Conservation (phyloP, 164 flowering plant genomes). For the Buxus sempervirens region DNA sequence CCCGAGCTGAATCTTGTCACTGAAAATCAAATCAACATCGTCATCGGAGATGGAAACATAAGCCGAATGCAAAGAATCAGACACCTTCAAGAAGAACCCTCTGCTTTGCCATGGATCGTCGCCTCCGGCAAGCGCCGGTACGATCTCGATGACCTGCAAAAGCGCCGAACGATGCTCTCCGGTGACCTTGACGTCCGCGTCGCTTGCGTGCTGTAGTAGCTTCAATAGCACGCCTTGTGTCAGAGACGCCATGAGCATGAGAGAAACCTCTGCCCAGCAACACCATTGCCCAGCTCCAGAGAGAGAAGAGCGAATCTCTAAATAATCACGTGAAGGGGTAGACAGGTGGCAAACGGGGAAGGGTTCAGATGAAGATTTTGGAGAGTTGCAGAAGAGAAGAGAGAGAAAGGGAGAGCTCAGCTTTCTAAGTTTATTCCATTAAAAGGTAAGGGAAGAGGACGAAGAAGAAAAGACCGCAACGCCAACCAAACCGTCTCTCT, state of each 20-base stretch:
- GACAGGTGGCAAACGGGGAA: too few relatives aligned
- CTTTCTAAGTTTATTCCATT: too few relatives aligned
- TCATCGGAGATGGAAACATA: slow-evolving; percentile 50
- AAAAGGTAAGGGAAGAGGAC: too few relatives aligned
- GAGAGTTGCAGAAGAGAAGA: too few relatives aligned
- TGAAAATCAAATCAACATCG: slow-evolving; percentile 44
- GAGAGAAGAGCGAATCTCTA: background rate
- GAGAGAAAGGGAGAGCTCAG: too few relatives aligned
- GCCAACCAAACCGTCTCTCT: too few relatives aligned
- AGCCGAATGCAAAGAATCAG: slow-evolving; percentile 60
- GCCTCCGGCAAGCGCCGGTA: slow-evolving; percentile 32
- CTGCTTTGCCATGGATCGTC: slow-evolving; percentile 38
- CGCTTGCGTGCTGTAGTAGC: slow-evolving; percentile 41
- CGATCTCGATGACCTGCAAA: slow-evolving; percentile 53
- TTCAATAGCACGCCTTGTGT: slow-evolving; percentile 54
- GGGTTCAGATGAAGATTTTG: too few relatives aligned
- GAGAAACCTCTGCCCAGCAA: background rate
- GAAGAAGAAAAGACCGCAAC: too few relatives aligned
- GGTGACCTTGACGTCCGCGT: slow-evolving; percentile 40
- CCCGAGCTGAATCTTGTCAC: slow-evolving; percentile 57
- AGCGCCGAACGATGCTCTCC: slow-evolving; percentile 57
- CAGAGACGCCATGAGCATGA: slow-evolving; percentile 59
- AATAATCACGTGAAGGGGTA: too few relatives aligned
- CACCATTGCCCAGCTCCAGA: background rate
- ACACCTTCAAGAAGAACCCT: slow-evolving; percentile 59